These are phyloP conservation scores for Suhomyces bokatorum DNA, from an alignment of 1,139 yeast species.

Conservation along the genomic window DNA sequence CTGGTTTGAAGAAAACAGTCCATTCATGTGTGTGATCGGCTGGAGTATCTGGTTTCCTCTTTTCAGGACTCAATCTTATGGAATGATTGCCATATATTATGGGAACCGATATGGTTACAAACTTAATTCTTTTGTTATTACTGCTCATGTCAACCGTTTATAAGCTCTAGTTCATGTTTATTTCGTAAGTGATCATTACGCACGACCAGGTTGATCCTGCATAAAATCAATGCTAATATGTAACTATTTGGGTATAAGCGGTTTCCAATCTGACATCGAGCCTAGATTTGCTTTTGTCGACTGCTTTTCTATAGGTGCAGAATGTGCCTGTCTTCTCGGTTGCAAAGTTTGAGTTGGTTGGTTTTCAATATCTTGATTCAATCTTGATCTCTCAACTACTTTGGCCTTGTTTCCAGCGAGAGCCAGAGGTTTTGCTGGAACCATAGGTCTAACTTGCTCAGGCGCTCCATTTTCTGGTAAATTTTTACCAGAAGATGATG, in stretches of 20 bases:
- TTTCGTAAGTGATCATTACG: neutral
- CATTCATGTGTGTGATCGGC: conserved; percentile 92
- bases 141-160: conserved; percentile 18
- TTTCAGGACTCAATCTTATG: conserved; percentile 61
- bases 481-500: conserved; percentile 3
- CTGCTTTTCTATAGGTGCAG: too few relatives aligned
- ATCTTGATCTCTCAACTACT: neutral
- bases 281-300: neutral
- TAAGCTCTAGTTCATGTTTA: neutral
- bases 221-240: neutral
- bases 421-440: conserved; percentile 39
- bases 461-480: neutral
- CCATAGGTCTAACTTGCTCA: conserved; percentile 28
- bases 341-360: conserved; percentile 17
- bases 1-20: conserved; percentile 92
- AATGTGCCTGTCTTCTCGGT: conserved; percentile 9
- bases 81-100: conserved; percentile 88
- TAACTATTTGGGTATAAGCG: conserved; percentile 50
- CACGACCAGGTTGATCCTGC: neutral
- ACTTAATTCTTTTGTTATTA: conserved; percentile 46
- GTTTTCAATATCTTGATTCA: neutral
- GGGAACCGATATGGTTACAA: conserved; percentile 81
- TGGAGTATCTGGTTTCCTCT: conserved; percentile 70
- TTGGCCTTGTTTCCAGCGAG: conserved; percentile 24
- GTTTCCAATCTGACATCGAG: conserved; percentile 55